Conservation (phyloP, 2,329 filamentous ascomycete species). For the Elsinoe perseae region DNA sequence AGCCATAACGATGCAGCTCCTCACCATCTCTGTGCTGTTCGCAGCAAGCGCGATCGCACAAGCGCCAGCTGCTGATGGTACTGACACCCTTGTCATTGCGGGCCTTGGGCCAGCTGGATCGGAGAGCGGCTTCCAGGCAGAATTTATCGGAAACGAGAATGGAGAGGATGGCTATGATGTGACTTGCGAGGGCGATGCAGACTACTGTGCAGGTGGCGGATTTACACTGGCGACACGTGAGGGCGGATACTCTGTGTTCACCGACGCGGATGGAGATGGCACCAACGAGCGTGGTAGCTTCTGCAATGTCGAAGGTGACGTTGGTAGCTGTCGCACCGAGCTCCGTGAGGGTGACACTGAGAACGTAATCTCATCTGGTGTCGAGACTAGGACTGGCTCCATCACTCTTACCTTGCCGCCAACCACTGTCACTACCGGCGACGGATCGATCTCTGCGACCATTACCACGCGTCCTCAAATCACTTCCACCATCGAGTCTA, state of each 20-base stretch:
- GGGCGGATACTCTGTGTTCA: background rate
- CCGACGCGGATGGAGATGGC: conserved; percentile 1
- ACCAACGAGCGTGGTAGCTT: background rate
- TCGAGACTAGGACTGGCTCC: background rate
- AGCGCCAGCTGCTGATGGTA: background rate
- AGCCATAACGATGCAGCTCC: background rate
- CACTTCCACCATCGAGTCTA: conserved; percentile 2
- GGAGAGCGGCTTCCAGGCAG: conserved; percentile 1
- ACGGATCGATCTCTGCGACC: background rate
- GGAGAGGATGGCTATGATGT: background rate
- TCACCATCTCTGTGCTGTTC: background rate
- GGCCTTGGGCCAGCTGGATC: background rate
- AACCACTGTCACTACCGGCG: background rate
- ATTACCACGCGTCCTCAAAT: background rate
- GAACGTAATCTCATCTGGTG: background rate
- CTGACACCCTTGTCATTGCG: background rate
- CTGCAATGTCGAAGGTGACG: background rate
- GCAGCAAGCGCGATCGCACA: background rate
- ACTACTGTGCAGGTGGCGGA: conserved; percentile 1
- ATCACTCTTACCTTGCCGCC: background rate
- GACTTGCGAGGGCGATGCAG: background rate
- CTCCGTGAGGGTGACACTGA: background rate
- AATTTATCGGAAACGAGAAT: background rate
- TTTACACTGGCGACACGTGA: background rate
- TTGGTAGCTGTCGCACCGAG: background rate